Base-by-base conservation (phyloP, 148 eudicot genomes). In the Chenopodium suecicum region DNA sequence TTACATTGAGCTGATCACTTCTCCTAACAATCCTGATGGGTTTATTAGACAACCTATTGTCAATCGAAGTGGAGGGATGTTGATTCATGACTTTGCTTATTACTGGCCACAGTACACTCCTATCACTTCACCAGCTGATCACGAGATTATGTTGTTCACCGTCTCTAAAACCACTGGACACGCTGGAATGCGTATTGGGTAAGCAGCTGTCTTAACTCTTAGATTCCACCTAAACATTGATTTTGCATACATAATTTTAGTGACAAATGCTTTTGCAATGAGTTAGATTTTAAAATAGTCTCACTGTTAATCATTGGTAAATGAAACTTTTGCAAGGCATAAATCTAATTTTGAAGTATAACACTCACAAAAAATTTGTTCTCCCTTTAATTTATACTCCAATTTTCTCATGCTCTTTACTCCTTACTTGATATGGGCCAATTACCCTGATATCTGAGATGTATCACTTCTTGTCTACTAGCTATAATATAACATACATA, bases 71-170 rank as follows among this genome's bases (percentile, higher is more conserved):
- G 83, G 87, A 60, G 99, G 98, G 54, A 89, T 89, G 76, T 70
- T 92, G 54, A 32, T 97, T 73, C 95, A 97, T 80, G 99, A 97
- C 84, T 87, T 91, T 69, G 99, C 98, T 48, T 97, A 97, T 82
- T 97, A 97, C 84, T 97, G 99, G 99, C 99, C 99, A 10, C 99
- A 97, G 48, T 97, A 97, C 80, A 94, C 93, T 69, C 92, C 98
- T 0, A 97, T 97, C 70, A 85, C 92, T 72, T 80, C 83, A 81
- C 84, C 90, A 7, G 98, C 94, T 41, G 94, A 97, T 71, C 89
- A 97, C 50, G 97, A 94, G 34, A 84, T 97, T 64, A 97, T 97
- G 99, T 84, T 97, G 2, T 97, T 97, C 78, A 97, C 99, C 0
- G 91, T 94, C 82, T 97, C 99, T 46, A 97, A 97, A 83, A 89